Evolutionary conservation across 352 stramenopile genomes (phyloP).

Genomic region (Saprolegnia parasitica): DNA sequence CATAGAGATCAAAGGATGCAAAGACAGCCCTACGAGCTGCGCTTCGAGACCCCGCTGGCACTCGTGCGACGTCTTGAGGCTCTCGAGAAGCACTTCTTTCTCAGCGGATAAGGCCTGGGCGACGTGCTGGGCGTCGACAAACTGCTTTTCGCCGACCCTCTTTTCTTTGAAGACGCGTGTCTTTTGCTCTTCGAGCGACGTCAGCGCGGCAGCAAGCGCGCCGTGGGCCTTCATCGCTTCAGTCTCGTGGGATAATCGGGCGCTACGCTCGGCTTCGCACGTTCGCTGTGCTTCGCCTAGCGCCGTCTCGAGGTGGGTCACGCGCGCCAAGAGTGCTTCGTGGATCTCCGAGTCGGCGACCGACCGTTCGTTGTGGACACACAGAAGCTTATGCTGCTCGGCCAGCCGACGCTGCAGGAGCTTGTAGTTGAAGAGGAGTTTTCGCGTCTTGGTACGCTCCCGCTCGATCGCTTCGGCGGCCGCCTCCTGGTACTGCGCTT

Average conservation of each 20-base stretch:
- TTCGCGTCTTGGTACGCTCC: constrained; percentile 30
- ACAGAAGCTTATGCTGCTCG: constrained; percentile 65
- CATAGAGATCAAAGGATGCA: not conserved
- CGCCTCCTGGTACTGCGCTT: not conserved
- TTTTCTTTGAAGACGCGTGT: not conserved
- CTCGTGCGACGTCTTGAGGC: not conserved
- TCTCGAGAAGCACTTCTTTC: constrained; percentile 10
- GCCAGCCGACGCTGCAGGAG: constrained; percentile 51
- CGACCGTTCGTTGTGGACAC: constrained; percentile 53
- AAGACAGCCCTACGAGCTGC: not conserved
- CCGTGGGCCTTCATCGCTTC: constrained; percentile 12
- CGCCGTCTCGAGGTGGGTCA: constrained; percentile 43
- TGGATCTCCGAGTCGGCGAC: constrained; percentile 49
- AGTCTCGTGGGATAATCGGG: constrained; percentile 13
- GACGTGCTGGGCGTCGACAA: constrained; percentile 12
- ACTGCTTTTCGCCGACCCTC: constrained; percentile 14
- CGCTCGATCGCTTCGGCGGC: constrained; percentile 16
- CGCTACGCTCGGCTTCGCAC: constrained; percentile 47
- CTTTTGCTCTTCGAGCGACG: constrained; percentile 21
- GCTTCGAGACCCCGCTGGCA: not conserved
- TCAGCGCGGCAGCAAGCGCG: constrained; percentile 2
- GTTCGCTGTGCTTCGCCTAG: constrained; percentile 39
- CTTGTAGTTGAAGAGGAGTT: constrained; percentile 40
- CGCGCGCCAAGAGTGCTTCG: constrained; percentile 49
- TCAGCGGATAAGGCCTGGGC: not conserved